A percentile compares a stretch with the other conserved stretches of the same genome.
These are phyloP conservation scores for Xylariaceae sp. DNA, from an alignment of 2,329 filamentous ascomycete genomes.

Conservation along the genomic window DNA sequence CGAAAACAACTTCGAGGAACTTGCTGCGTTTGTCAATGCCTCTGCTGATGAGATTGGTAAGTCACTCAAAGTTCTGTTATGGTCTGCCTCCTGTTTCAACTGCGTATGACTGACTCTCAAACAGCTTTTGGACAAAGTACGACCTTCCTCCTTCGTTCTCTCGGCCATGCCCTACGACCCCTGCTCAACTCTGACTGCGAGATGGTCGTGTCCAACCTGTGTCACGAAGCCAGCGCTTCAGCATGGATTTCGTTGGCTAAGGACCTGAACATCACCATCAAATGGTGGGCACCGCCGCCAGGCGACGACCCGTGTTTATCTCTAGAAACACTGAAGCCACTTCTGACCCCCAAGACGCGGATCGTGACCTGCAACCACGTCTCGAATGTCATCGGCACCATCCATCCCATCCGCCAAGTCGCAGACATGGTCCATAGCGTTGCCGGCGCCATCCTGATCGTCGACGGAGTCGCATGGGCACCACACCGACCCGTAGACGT, in stretches of 20 bases:
- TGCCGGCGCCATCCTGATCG: conserved; percentile 36
- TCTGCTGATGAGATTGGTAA: background rate
- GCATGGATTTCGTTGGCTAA: conserved; percentile 52
- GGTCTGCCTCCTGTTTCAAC: background rate
- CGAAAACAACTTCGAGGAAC: no score
- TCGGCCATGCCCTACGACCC: background rate
- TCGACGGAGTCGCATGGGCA: conserved; percentile 64
- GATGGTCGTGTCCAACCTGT: conserved; percentile 58
- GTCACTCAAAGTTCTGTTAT: background rate
- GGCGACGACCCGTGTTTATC: conserved; percentile 39
- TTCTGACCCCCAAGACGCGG: conserved; percentile 55
- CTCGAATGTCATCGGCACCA: conserved; percentile 60
- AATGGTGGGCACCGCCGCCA: conserved; percentile 54
- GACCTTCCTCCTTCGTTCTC: background rate
- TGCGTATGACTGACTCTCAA: background rate
- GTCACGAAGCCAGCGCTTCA: conserved; percentile 63
- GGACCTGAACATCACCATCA: conserved; percentile 51
- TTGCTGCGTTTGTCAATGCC: background rate
- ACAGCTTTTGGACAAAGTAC: conserved; percentile 4
- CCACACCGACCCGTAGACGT: conserved; percentile 63
- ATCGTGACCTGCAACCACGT: conserved; percentile 61
- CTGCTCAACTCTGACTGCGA: conserved; percentile 42
- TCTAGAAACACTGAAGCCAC: conserved; percentile 47
- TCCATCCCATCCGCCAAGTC: conserved; percentile 52
- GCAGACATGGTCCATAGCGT: conserved; percentile 44